A percentile compares a stretch with the other conserved stretches of the same genome.
Evolutionary conservation across 2,329 filamentous ascomycete genomes (phyloP).

Genomic region (Xylaria polymorpha): DNA sequence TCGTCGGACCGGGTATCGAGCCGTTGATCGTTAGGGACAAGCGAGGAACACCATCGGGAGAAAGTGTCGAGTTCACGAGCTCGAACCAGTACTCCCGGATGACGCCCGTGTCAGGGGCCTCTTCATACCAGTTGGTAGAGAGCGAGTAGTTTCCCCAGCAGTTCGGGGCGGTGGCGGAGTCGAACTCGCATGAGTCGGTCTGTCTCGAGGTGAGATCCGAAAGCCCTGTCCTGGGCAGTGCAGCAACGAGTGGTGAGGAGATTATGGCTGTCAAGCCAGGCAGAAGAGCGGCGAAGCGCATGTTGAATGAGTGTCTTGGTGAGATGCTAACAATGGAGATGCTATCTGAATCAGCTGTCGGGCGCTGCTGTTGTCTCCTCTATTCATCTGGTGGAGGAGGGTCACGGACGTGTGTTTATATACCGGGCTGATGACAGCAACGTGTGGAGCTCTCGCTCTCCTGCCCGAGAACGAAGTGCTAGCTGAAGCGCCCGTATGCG

Average conservation of each 20-base stretch:
- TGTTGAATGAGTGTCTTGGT: constrained; percentile 38
- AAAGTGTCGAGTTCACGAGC: constrained; percentile 53
- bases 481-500: constrained; percentile 2
- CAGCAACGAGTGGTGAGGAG: constrained; percentile 39
- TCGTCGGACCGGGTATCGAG: constrained; percentile 68
- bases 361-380: constrained; percentile 31
- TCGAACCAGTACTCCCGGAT: constrained; percentile 62
- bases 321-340: constrained; percentile 21
- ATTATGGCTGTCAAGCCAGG: constrained; percentile 40
- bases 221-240: constrained; percentile 34
- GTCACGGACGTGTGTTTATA: constrained; percentile 33
- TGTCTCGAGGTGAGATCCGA: constrained; percentile 35
- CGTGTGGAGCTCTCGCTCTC: constrained; percentile 2
- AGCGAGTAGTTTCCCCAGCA: constrained; percentile 63
- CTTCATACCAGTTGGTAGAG: constrained; percentile 58
- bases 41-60: constrained; percentile 60
- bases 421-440: constrained; percentile 10
- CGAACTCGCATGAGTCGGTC: constrained; percentile 41
- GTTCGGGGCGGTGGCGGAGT: constrained; percentile 47
- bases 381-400: constrained; percentile 23
- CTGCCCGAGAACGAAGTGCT: not conserved
- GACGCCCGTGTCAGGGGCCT: constrained; percentile 60
- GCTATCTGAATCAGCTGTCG: constrained; percentile 30
- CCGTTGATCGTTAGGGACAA: constrained; percentile 64
- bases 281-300: constrained; percentile 33